phyloP scores from a whole-genome alignment of 2,329 filamentous ascomycete genomes.

The Aspergillus ochraceus region DNA sequence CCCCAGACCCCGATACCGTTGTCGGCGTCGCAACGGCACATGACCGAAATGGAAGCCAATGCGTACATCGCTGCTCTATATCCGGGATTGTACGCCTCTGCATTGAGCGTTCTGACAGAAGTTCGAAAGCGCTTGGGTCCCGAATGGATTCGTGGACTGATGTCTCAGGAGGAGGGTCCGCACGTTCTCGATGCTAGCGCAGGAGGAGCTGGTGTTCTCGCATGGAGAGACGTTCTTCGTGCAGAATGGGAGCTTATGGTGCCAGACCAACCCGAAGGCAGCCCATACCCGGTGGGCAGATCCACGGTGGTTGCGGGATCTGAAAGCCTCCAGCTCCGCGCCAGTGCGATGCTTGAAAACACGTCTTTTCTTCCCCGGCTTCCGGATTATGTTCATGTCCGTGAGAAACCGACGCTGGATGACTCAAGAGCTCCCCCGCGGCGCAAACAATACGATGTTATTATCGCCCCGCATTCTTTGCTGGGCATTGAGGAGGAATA shows the following conservation, averaged over 20 bases:
- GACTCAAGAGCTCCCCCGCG: slow-evolving; percentile 54
- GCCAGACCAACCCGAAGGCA: slow-evolving; percentile 40
- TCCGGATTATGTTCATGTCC: slow-evolving; percentile 76
- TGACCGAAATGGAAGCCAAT: slow-evolving; percentile 63
- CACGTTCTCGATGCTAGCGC: slow-evolving; percentile 62
- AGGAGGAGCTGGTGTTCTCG: slow-evolving; percentile 61
- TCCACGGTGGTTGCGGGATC: slow-evolving; percentile 80
- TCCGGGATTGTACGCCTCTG: slow-evolving; percentile 61
- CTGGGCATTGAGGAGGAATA: slow-evolving; percentile 74
- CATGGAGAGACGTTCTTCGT: slow-evolving; percentile 69
- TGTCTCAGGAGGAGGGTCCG: slow-evolving; percentile 57
- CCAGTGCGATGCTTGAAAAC: slow-evolving; percentile 76
- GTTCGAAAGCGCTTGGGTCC: slow-evolving; percentile 60
- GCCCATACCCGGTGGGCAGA: slow-evolving; percentile 57
- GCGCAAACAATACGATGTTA: slow-evolving; percentile 82
- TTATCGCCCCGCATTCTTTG: slow-evolving; percentile 83
- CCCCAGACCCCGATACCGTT: slow-evolving; percentile 60
- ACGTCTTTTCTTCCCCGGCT: slow-evolving; percentile 89
- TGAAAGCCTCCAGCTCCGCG: slow-evolving; percentile 69
- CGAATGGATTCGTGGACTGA: slow-evolving; percentile 58
- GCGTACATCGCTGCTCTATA: slow-evolving; percentile 60
- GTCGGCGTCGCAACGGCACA: slow-evolving; percentile 55
- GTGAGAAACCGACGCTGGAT: slow-evolving; percentile 59
- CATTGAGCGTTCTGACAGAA: slow-evolving; percentile 58
- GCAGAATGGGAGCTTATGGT: slow-evolving; percentile 77